Conservation (phyloP, 2,329 filamentous ascomycete genomes). For the Xylaria hypoxylon region DNA sequence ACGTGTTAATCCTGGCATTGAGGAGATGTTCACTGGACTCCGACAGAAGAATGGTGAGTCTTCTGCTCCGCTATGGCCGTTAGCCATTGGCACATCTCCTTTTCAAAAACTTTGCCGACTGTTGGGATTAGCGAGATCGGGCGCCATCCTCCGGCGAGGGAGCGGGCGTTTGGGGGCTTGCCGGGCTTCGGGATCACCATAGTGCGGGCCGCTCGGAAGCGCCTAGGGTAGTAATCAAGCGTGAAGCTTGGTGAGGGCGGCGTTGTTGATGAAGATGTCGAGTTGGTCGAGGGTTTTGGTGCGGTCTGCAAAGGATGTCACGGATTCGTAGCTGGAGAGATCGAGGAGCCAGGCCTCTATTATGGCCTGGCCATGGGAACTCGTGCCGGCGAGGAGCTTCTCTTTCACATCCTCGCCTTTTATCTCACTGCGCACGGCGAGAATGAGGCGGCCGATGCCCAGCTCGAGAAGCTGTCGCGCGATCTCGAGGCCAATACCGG, state of each 20-base stretch:
- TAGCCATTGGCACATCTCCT: neutral
- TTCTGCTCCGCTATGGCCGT: neutral
- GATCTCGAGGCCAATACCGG: constrained; percentile 51
- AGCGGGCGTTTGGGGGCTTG: neutral
- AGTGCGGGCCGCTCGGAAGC: too few species aligned
- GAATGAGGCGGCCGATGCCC: constrained; percentile 48
- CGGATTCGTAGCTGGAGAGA: neutral
- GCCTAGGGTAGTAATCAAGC: too few species aligned
- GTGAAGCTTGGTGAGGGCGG: too few species aligned
- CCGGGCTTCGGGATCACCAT: neutral
- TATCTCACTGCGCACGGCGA: constrained; percentile 48
- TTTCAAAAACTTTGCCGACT: constrained; percentile 2
- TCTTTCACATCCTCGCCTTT: constrained; percentile 43
- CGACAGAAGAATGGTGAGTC: too few species aligned
- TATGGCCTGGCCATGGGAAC: neutral
- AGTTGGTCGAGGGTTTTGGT: too few species aligned
- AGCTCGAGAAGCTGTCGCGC: constrained; percentile 49
- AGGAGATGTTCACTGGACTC: too few species aligned
- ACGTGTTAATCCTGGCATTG: too few species aligned
- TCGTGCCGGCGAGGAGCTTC: neutral
- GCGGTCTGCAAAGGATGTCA: too few species aligned
- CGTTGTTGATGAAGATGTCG: too few species aligned
- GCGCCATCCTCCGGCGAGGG: neutral
- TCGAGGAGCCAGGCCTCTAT: neutral
- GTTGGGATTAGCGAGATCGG: neutral